phyloP scores from a whole-genome alignment of 2,329 filamentous ascomycete genomes.

The Fusarium virguliforme region DNA sequence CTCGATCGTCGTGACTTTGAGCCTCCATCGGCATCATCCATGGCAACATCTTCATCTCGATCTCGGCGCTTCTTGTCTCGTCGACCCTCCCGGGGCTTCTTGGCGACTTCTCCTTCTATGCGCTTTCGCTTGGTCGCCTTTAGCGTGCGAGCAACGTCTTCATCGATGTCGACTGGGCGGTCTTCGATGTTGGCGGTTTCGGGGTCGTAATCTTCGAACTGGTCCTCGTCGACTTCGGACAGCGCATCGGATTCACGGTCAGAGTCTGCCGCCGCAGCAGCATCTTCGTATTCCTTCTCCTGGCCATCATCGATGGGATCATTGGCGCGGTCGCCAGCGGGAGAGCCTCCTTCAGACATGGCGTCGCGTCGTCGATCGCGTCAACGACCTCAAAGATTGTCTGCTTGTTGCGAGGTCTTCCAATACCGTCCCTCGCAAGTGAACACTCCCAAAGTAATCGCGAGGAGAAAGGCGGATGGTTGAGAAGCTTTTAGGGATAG shows the following conservation, averaged over 20 bases:
- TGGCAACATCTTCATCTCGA: conserved; percentile 64
- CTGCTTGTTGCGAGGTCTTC: not conserved
- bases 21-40: conserved; percentile 65
- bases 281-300: conserved; percentile 56
- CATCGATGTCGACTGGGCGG: conserved; percentile 77
- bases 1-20: conserved; percentile 65
- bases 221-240: conserved; percentile 79
- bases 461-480: not conserved
- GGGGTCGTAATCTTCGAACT: conserved; percentile 80
- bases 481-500: conserved; percentile 20
- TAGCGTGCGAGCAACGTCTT: conserved; percentile 74
- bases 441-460: not conserved
- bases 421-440: not conserved
- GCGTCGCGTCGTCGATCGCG: conserved; percentile 38
- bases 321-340: conserved; percentile 57
- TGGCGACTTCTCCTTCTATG: conserved; percentile 73
- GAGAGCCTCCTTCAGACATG: conserved; percentile 67
- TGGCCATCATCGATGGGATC: conserved; percentile 60
- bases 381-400: conserved; percentile 1
- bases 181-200: conserved; percentile 75
- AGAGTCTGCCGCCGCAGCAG: conserved; percentile 59
- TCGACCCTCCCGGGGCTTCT: conserved; percentile 83
- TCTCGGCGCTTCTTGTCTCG: conserved; percentile 76
- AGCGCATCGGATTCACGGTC: conserved; percentile 74
- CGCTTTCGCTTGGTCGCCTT: conserved; percentile 79